A percentile compares a stretch with the other conserved stretches of the same genome.
Conservation (phyloP, 2,329 filamentous ascomycete species). For the Cercospora nicotianae region DNA sequence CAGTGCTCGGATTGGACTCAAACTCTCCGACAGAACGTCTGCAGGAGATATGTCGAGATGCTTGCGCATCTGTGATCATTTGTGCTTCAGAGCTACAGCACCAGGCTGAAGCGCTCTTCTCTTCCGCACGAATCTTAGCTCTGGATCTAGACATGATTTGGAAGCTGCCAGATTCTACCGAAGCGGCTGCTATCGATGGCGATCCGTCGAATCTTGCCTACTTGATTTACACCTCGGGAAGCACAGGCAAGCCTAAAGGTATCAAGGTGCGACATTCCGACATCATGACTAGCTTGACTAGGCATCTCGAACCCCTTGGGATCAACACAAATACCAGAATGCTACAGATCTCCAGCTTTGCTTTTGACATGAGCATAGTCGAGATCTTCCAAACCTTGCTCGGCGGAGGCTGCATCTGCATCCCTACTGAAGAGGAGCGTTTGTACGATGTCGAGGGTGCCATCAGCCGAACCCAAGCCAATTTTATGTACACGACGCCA, state of each 20-base stretch:
- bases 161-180: neutral
- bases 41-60: neutral
- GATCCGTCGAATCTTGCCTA: constrained; percentile 1
- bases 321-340: neutral
- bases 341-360: constrained; percentile 22
- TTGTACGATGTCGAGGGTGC: neutral
- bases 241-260: constrained; percentile 17
- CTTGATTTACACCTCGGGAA: constrained; percentile 14
- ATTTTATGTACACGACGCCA: neutral
- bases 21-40: neutral
- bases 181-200: neutral
- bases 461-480: neutral
- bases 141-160: neutral
- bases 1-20: neutral
- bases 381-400: constrained; percentile 16
- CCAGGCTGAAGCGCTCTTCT: neutral
- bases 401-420: constrained; percentile 20
- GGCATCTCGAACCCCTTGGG: neutral
- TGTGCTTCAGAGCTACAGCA: neutral
- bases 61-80: neutral
- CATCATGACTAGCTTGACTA: neutral
- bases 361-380: constrained; percentile 22
- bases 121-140: neutral
- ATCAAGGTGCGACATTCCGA: constrained; percentile 5
- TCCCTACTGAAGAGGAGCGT: constrained; percentile 29